Evolutionary conservation across 2,329 filamentous ascomycete species (phyloP), one percentile per base, ranked within the genome.

Genomic region (Epichloe scottii): DNA sequence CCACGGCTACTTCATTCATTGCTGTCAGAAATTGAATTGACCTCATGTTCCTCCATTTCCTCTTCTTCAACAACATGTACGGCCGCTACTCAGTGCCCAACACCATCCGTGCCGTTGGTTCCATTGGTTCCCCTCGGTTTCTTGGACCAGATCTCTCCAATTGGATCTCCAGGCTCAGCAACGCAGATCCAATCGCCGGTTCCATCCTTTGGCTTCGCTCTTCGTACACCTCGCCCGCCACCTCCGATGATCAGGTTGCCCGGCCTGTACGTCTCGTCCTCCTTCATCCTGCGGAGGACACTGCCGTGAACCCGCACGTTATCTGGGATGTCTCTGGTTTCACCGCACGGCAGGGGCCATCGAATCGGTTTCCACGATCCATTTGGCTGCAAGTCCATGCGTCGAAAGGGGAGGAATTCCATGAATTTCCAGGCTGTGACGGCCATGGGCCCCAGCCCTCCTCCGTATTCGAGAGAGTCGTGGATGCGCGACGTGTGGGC

Each of bases 161-260:
- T 70, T 0, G 76, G 70, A 63, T 89, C 81, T 0, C 84, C 85
- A 42, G 78, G 69, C 26, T 83, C 74, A n/a, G 71, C 72, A 2
- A 82, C 71, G 49, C 84, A 78, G 4, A 76, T 72, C 87, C 87
- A 91, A 14, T 86, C 76, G 0, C 87, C 87, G 48, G 82, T 87
- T 0, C 85, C 85, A 52, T 76, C 66, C 30, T 80, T 66, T 6
- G 73, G 60, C 0, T 84, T 81, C 1, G 87, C 87, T 8, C 59
- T 68, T 26, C 78, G 73, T 1, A 81, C 71, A 1, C 87, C 87
- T 33, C 87, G 71, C 0, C 87, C 87, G 15, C 87, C 87, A 1
- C 87, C 87, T 0, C 87, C 87, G 3, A 90, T 67, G 54, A 93
- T 89, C 49, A 93, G 64, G 54, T 93, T 93, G 0, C 87, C 87